Evolutionary conservation across 2,329 filamentous ascomycete genomes (phyloP).

Genomic region (Fusarium setosum): DNA sequence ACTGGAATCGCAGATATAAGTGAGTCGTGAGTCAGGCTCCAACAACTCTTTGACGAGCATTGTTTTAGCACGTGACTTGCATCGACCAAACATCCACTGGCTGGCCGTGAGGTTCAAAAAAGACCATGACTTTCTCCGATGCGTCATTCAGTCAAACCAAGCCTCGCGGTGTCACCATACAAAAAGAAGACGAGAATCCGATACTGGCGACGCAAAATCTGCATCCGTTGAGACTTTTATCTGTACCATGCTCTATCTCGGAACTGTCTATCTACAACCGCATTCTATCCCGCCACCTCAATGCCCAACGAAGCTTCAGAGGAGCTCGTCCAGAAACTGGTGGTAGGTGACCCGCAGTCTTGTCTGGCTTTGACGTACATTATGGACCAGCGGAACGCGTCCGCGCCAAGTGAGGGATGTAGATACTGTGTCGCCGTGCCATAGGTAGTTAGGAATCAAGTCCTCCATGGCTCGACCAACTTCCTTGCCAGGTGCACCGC

Average conservation of each 20-base stretch:
- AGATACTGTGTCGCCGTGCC: not conserved
- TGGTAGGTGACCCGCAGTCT: conserved; percentile 40
- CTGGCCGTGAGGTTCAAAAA: conserved; percentile 21
- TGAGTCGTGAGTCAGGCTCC: not conserved
- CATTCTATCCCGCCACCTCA: conserved; percentile 22
- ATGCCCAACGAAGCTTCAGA: conserved; percentile 40
- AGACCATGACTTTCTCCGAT: conserved; percentile 29
- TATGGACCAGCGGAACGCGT: not conserved
- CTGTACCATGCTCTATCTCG: conserved; percentile 37
- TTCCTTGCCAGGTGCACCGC: not conserved
- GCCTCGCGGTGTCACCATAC: conserved; percentile 8
- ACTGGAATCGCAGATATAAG: not conserved
- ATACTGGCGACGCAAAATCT: not conserved
- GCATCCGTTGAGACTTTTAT: conserved; percentile 1
- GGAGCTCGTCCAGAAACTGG: conserved; percentile 42
- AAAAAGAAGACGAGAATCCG: not conserved
- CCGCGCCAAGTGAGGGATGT: not conserved
- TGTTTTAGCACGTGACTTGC: conserved; percentile 26
- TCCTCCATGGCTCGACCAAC: conserved; percentile 11
- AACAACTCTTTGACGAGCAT: not conserved
- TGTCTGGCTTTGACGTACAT: not conserved
- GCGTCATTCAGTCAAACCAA: conserved; percentile 27
- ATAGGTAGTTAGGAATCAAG: not conserved
- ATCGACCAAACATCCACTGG: conserved; percentile 6
- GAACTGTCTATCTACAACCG: conserved; percentile 15